Conservation (phyloP, 306 rosid genomes). For the Benincasa hispida region DNA sequence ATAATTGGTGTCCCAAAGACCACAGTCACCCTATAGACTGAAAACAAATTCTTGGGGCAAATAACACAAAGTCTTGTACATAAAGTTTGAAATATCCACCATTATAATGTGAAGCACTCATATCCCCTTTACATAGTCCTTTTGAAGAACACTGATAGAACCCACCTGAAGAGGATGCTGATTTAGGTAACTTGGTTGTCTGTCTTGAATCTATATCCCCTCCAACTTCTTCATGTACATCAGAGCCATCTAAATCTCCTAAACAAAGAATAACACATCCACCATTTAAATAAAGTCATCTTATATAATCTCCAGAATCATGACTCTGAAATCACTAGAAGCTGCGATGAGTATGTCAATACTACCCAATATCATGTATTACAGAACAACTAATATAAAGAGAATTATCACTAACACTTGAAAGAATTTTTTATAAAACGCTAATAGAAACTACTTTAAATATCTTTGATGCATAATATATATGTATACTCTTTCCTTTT, state of each 20-base stretch:
- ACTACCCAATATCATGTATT: not conserved
- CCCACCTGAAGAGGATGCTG: constrained; percentile 99
- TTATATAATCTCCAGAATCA: not conserved
- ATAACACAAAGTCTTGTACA: constrained; percentile 77
- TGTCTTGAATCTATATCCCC: constrained; percentile 47
- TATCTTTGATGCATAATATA: not conserved
- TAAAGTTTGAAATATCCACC: constrained; percentile 79
- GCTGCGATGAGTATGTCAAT: not conserved
- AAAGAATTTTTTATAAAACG: not conserved
- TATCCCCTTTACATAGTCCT: constrained; percentile 92
- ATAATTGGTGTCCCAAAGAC: constrained; percentile 65
- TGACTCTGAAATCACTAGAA: not conserved
- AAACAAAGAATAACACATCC: not conserved
- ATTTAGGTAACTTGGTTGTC: constrained; percentile 67
- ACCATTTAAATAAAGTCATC: not conserved
- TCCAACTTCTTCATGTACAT: constrained; percentile 61
- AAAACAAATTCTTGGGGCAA: constrained; percentile 65
- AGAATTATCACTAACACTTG: not conserved
- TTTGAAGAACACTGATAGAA: constrained; percentile 79
- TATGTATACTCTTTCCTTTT: not conserved
- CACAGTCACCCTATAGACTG: constrained; percentile 86
- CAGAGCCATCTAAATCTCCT: constrained; percentile 98
- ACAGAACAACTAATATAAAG: not conserved
- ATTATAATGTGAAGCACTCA: constrained; percentile 83
- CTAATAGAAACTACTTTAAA: not conserved